These are phyloP conservation scores for Pichia rugopelliculosa DNA, from an alignment of 805 yeast genomes.

Conservation along the genomic window DNA sequence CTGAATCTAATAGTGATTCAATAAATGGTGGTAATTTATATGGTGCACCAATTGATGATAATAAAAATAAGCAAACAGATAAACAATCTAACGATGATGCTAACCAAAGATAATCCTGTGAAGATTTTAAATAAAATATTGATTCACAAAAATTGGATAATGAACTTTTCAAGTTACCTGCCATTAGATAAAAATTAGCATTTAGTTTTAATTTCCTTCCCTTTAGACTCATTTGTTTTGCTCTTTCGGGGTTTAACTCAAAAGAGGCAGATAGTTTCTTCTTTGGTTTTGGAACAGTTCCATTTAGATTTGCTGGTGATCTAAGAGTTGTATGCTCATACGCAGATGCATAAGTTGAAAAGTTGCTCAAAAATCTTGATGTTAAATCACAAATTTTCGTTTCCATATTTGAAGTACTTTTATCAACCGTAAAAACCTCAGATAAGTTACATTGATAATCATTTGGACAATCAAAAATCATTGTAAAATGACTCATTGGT, in stretches of 20 bases:
- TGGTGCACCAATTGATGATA: slow-evolving; percentile 49
- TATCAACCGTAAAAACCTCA: slow-evolving; percentile 15
- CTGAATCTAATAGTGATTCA: slow-evolving; percentile 17
- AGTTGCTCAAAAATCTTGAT: slow-evolving; percentile 49
- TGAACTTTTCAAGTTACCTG: slow-evolving; percentile 74
- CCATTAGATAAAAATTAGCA: slow-evolving; percentile 69
- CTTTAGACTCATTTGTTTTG: slow-evolving; percentile 36
- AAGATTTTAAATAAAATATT: slow-evolving; percentile 44
- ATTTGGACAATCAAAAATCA: slow-evolving; percentile 46
- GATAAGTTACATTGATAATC: slow-evolving; percentile 4
- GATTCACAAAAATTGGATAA: slow-evolving; percentile 71
- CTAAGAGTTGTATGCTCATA: slow-evolving; percentile 73
- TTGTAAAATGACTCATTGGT: slow-evolving; percentile 45
- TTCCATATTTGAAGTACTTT: slow-evolving; percentile 33
- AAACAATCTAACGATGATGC: slow-evolving; percentile 83
- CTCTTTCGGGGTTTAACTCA: slow-evolving; percentile 29
- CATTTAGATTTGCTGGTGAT: slow-evolving; percentile 56
- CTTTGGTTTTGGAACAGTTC: slow-evolving; percentile 16
- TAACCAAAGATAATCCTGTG: slow-evolving; percentile 79
- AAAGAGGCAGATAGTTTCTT: slow-evolving; percentile 25
- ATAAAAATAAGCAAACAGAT: slow-evolving; percentile 54
- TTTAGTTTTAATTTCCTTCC: slow-evolving; percentile 72
- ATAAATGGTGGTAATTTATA: slow-evolving; percentile 38
- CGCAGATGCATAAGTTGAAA: slow-evolving; percentile 65
- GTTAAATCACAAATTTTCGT: slow-evolving; percentile 71